phyloP scores from a whole-genome alignment of 2,329 filamentous ascomycete genomes.

The Pseudogymnoascus sp. region DNA sequence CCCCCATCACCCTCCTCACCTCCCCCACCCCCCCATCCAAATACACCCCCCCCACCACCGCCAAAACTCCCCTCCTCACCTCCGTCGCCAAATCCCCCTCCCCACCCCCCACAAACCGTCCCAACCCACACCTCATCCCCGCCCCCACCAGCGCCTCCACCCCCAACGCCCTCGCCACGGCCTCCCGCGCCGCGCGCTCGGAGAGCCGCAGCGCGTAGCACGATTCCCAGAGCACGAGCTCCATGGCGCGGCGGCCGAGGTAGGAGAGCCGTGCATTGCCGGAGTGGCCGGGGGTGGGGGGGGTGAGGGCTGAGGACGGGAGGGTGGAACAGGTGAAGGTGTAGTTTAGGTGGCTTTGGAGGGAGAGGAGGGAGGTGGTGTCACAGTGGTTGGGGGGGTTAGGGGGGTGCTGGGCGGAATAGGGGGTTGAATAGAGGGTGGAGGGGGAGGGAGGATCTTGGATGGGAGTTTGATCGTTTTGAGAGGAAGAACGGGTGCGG shows the following conservation, averaged over 20 bases:
- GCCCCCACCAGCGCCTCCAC: not conserved
- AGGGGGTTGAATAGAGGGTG: not conserved
- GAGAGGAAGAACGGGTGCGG: not conserved
- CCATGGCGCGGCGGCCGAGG: not conserved
- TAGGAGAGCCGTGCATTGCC: not conserved
- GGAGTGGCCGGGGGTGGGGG: not conserved
- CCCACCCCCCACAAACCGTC: not conserved
- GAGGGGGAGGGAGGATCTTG: too few species aligned
- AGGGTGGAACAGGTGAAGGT: not conserved
- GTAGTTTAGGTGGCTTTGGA: not conserved
- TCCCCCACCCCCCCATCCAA: not conserved
- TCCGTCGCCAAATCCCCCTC: too few species aligned
- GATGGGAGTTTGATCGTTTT: not conserved
- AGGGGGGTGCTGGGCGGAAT: not conserved
- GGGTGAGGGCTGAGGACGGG: not conserved
- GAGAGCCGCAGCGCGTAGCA: not conserved
- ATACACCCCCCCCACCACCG: not conserved
- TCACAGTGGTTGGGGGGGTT: not conserved
- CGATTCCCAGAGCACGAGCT: not conserved
- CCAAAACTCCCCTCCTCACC: too few species aligned
- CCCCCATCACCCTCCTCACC: not conserved
- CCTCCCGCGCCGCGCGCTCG: not conserved
- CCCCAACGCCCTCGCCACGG: not conserved
- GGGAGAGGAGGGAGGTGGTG: not conserved
- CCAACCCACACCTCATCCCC: not conserved